phyloP scores from a whole-genome alignment of 2,329 filamentous ascomycete species.

The Magnaporthiopsis incrustans region DNA sequence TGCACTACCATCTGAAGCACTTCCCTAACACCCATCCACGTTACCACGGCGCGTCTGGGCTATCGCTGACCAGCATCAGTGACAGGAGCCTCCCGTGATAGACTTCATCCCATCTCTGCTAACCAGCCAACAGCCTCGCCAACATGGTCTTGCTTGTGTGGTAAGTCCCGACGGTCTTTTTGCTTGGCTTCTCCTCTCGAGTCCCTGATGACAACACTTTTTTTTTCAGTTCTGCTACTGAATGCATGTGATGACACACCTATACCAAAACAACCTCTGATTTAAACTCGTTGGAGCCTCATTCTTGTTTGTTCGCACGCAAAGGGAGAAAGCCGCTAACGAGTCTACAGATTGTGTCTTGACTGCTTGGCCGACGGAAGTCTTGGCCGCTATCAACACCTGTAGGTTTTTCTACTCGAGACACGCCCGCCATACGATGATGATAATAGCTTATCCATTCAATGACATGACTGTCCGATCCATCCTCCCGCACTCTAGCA shows the following conservation, averaged over 20 bases:
- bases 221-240: slow-evolving; percentile 71
- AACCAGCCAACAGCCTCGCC: too few relatives aligned
- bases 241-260: slow-evolving; percentile 55
- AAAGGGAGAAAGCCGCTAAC: not conserved
- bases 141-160: not conserved
- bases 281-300: slow-evolving; percentile 8
- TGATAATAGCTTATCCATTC: slow-evolving; percentile 71
- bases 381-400: not conserved
- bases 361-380: not conserved
- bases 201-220: slow-evolving; percentile 56
- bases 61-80: not conserved
- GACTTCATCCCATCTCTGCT: too few relatives aligned
- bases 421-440: slow-evolving; percentile 28
- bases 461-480: slow-evolving; percentile 61
- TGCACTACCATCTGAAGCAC: slow-evolving; percentile 70
- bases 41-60: not conserved
- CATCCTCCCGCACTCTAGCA: slow-evolving; percentile 65
- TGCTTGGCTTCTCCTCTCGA: slow-evolving; percentile 11
- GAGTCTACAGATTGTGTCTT: not conserved
- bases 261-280: slow-evolving; percentile 53
- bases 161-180: not conserved
- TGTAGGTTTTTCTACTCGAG: slow-evolving; percentile 2
- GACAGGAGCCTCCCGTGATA: too few relatives aligned
- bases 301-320: not conserved
- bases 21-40: not conserved